A percentile compares a stretch with the other conserved stretches of the same genome.
phyloP scores from a whole-genome alignment of 345 rosid genomes.

The Triadica sebifera region DNA sequence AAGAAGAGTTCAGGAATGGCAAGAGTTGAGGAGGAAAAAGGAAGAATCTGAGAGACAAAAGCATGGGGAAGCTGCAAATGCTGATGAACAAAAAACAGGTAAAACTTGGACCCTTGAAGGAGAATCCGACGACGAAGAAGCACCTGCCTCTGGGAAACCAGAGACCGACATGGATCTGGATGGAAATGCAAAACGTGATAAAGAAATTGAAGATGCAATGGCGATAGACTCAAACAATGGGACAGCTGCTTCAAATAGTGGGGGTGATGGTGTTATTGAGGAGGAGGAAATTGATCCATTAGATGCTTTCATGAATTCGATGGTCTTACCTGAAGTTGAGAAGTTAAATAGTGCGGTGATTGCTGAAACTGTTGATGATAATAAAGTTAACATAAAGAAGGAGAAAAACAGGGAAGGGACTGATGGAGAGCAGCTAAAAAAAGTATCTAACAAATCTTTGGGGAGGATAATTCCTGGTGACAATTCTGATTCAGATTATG shows the following conservation, averaged over 20 bases:
- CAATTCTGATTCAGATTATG: constrained; percentile 82
- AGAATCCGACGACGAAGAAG: constrained; percentile 93
- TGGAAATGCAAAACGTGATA: constrained; percentile 38
- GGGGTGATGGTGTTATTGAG: constrained; percentile 36
- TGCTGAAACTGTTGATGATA: constrained; percentile 32
- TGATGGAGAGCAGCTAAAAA: constrained; percentile 52
- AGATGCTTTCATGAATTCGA: constrained; percentile 88
- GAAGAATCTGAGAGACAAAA: constrained; percentile 75
- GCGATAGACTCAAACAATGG: constrained; percentile 44
- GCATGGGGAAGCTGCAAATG: constrained; percentile 47
- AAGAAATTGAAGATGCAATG: constrained; percentile 50
- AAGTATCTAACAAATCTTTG: constrained; percentile 54
- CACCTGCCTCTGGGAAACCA: constrained; percentile 33
- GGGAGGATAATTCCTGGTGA: constrained; percentile 98
- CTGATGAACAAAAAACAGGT: constrained; percentile 54
- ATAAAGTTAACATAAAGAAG: constrained; percentile 27
- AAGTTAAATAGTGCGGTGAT: constrained; percentile 48
- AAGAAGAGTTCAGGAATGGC: constrained; percentile 98
- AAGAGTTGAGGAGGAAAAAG: constrained; percentile 80
- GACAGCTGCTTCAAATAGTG: constrained; percentile 36
- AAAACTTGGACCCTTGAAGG: constrained; percentile 89
- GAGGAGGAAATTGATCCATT: constrained; percentile 92
- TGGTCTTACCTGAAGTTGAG: constrained; percentile 91
- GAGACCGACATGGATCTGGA: constrained; percentile 60
- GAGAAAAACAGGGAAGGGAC: constrained; percentile 32